Percentiles rank a stretch among this genome's conserved stretches.
phyloP scores from a whole-genome alignment of 192 early-diverging fungal species.

The Diversispora eburnea region DNA sequence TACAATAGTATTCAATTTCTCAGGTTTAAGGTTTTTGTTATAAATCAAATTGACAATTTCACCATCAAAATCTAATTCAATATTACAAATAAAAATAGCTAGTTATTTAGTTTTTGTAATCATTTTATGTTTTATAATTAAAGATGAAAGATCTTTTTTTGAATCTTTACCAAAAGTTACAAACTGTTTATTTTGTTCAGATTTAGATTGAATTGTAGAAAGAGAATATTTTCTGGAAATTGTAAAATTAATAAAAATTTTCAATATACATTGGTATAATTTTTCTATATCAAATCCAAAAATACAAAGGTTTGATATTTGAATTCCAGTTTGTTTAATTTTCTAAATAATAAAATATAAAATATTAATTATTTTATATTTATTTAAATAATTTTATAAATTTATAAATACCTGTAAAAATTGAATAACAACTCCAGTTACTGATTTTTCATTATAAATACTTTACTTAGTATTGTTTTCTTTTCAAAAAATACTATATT shows the following conservation, averaged over 20 bases:
- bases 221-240: background rate
- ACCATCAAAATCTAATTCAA: slow-evolving; percentile 10
- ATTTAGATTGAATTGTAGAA: background rate
- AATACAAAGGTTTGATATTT: background rate
- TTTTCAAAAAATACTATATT: background rate
- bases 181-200: background rate
- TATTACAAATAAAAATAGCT: background rate
- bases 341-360: slow-evolving; percentile 4
- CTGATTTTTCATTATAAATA: background rate
- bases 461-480: background rate
- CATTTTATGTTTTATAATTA: background rate
- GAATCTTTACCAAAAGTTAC: background rate
- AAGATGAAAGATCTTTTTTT: background rate
- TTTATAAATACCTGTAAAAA: background rate
- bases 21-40: background rate
- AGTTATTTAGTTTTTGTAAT: background rate
- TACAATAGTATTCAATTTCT: background rate
- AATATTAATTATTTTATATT: background rate
- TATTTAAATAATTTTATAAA: background rate
- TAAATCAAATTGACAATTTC: background rate
- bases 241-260: background rate
- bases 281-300: background rate
- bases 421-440: background rate
- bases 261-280: background rate
- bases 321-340: background rate